Conservation (phyloP, 768 basidiomycete genomes). For the Tylopilus rubrobrunneus region DNA sequence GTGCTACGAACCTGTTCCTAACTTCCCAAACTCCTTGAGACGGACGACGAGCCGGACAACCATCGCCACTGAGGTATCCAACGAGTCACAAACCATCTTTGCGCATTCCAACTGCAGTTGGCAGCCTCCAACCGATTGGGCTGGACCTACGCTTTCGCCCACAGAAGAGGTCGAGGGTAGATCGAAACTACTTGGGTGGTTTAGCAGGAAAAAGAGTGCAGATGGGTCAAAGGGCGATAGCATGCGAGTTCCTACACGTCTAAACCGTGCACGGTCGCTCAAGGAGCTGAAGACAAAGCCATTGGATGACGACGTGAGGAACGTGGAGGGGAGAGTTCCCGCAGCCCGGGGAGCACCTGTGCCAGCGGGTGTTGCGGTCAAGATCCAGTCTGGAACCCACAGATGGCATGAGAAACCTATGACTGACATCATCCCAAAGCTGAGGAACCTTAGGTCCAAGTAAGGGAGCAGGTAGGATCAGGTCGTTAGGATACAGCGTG, state of each 20-base stretch:
- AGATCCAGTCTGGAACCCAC: conserved; percentile 9
- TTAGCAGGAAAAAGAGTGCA: not conserved
- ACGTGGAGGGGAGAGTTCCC: not conserved
- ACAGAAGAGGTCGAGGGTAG: not conserved
- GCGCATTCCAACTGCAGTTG: conserved; percentile 4
- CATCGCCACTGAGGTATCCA: not conserved
- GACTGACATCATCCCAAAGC: conserved; percentile 27
- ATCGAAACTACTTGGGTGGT: not conserved
- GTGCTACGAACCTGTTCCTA: too few species aligned
- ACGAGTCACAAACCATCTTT: not conserved
- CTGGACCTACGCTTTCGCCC: conserved; percentile 6
- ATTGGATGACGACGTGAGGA: not conserved
- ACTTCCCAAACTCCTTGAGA: not conserved
- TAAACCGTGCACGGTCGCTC: not conserved
- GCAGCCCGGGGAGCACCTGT: not conserved
- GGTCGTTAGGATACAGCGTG: not conserved
- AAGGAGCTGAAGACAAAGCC: not conserved
- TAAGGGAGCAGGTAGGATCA: conserved; percentile 1
- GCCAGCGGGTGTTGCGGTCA: conserved; percentile 7
- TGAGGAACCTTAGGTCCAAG: conserved; percentile 24
- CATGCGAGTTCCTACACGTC: not conserved
- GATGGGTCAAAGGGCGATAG: not conserved
- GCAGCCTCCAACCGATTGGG: conserved; percentile 26
- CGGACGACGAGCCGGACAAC: not conserved
- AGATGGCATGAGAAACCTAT: conserved; percentile 24